phyloP scores from a whole-genome alignment of 805 yeast species.

The Starmerella geochares region DNA sequence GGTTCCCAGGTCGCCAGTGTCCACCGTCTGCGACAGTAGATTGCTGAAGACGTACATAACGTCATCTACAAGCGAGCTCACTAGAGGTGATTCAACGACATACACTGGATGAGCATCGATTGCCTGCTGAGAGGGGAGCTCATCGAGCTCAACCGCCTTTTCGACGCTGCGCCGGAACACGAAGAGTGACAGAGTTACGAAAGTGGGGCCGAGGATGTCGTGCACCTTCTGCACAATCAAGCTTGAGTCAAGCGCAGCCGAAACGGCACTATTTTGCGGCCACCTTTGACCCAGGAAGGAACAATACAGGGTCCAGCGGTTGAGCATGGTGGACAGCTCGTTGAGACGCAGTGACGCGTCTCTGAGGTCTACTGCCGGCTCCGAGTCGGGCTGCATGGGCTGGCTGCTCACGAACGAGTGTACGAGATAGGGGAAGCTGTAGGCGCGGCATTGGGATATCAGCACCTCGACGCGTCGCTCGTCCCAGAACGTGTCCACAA shows the following conservation, averaged over 20 bases:
- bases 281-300: slow-evolving; percentile 63
- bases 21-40: slow-evolving; percentile 52
- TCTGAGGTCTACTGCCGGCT: slow-evolving; percentile 37
- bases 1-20: slow-evolving; percentile 55
- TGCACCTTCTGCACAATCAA: slow-evolving; percentile 48
- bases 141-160: slow-evolving; percentile 71
- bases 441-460: slow-evolving; percentile 45
- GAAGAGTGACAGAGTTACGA: slow-evolving; percentile 53
- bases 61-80: slow-evolving; percentile 82
- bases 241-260: slow-evolving; percentile 42
- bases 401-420: slow-evolving; percentile 11
- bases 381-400: not conserved
- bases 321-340: slow-evolving; percentile 67
- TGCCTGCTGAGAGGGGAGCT: slow-evolving; percentile 40
- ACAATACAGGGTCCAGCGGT: slow-evolving; percentile 58
- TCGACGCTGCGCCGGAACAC: slow-evolving; percentile 70
- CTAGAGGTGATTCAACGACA: slow-evolving; percentile 48
- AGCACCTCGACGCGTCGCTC: slow-evolving; percentile 48
- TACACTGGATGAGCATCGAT: slow-evolving; percentile 20
- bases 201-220: slow-evolving; percentile 46
- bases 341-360: slow-evolving; percentile 55
- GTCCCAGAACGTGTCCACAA: slow-evolving; percentile 78
- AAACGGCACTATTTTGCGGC: slow-evolving; percentile 26
- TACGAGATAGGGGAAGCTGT: slow-evolving; percentile 43
- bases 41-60: slow-evolving; percentile 61